Evolutionary conservation across 2,329 filamentous ascomycete species (phyloP), one percentile per base, ranked within the genome.

Genomic region (Balansia obtecta): DNA sequence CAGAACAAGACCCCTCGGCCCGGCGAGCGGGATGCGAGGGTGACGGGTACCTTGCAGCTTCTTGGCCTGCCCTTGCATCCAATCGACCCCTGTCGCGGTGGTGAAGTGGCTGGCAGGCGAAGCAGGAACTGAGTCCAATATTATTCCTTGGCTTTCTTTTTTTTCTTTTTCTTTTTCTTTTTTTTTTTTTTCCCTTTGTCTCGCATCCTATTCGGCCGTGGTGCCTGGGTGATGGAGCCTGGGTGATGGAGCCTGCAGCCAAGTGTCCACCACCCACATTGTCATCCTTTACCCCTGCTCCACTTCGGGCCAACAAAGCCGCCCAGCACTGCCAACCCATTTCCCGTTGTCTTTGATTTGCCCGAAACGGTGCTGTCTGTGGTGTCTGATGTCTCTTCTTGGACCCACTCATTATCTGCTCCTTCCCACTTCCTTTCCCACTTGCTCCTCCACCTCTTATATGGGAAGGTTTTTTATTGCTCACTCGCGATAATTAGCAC

Each of bases 31-130:
- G 30, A 12, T 30, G 13, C n/a, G 4, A 51, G 40, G 30, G 20
- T n/a, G 20, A 20, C 50, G 50, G 45, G 50, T 51, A 51, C 50
- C 50, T 51, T 51, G 45, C 50, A 39, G 27, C 27, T 27, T 48
- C 37, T 27, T 27, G 27, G 27, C 27, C 27, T 27, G 8, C 30
- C 34, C 45, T 37, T 34, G 43, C 47, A 27, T 34, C 20, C 32
- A n/a, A n/a, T 16, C 4, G 32, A 4, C 13, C 32, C 45, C 8
- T 20, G 45, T 22, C 20, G 20, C 20, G 20, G 20, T 22, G 20
- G 20, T 22, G 20, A 22, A 22, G 2, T 22, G 20, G 20, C 20
- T 22, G 20, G 20, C 20, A 22, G 20, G 20, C n/a, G n/a, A n/a
- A n/a, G n/a, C 20, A 22, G 20, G 20, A 22, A 22, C 20, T 22